These are phyloP conservation scores for Aspergillus baeticus DNA, from an alignment of 495 filamentous ascomycete genomes.

Conservation along the genomic window DNA sequence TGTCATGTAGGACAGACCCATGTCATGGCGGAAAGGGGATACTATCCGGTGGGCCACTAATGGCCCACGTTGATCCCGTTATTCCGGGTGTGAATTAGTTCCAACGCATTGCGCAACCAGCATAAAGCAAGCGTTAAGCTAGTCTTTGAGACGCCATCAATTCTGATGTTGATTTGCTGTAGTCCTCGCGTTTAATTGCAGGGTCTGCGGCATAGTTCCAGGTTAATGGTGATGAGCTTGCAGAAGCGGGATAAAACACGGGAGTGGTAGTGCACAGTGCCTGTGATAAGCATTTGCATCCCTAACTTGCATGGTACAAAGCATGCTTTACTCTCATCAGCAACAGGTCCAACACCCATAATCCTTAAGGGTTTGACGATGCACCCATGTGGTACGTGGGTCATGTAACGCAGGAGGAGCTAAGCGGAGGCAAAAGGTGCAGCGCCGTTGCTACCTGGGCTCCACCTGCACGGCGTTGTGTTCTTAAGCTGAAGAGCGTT, in stretches of 20 bases:
- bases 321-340: conserved; percentile 2
- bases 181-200: neutral
- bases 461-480: neutral
- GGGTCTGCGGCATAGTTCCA: neutral
- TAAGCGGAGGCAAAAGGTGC: neutral
- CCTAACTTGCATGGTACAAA: conserved; percentile 5
- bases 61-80: conserved; percentile 5
- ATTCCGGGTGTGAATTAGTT: conserved; percentile 5
- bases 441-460: conserved; percentile 12
- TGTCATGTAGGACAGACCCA: conserved; percentile 11
- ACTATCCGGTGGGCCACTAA: conserved; percentile 5
- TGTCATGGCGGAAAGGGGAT: neutral
- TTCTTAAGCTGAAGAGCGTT: neutral
- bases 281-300: conserved; percentile 12
- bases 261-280: conserved; percentile 1
- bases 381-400: conserved; percentile 15
- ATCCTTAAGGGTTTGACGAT: neutral
- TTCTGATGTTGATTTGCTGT: neutral
- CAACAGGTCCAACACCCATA: conserved; percentile 5
- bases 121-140: neutral
- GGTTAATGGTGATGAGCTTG: conserved; percentile 2
- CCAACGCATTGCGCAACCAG: conserved; percentile 3
- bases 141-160: neutral
- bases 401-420: conserved; percentile 14
- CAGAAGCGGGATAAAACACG: neutral